A percentile compares a stretch with the other conserved stretches of the same genome.
These are phyloP conservation scores for Sporothrix pseudoabietina DNA, from an alignment of 2,329 filamentous ascomycete species.

Conservation along the genomic window DNA sequence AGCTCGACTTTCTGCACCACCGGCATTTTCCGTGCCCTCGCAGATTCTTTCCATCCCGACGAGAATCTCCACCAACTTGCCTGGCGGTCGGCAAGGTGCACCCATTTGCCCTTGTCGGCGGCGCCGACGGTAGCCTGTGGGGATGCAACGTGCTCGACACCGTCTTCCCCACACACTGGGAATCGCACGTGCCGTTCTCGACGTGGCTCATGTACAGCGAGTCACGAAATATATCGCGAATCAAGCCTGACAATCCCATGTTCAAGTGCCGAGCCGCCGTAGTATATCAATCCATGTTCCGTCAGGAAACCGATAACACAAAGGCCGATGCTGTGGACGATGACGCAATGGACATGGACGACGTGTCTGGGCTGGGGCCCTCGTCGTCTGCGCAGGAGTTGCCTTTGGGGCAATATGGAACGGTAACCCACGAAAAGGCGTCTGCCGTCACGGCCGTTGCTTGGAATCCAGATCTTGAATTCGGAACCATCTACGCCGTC, in stretches of 20 bases:
- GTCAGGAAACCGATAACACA: constrained; percentile 13
- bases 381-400: not conserved
- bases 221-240: constrained; percentile 40
- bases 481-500: constrained; percentile 67
- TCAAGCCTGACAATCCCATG: no score
- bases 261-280: constrained; percentile 31
- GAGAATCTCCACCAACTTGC: constrained; percentile 46
- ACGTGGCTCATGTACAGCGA: constrained; percentile 58
- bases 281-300: not conserved
- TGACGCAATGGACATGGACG: constrained; percentile 39
- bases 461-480: constrained; percentile 70
- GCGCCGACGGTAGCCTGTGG: constrained; percentile 50
- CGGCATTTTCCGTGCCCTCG: constrained; percentile 57
- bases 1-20: constrained; percentile 56
- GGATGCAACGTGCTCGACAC: constrained; percentile 49
- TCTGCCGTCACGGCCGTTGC: constrained; percentile 63
- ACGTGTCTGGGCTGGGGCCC: not conserved
- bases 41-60: constrained; percentile 51
- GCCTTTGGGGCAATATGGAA: not conserved
- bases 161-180: constrained; percentile 46
- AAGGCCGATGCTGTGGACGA: constrained; percentile 34
- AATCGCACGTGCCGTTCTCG: constrained; percentile 45
- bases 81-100: constrained; percentile 55
- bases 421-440: constrained; percentile 59
- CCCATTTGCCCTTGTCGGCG: constrained; percentile 55